Base-by-base conservation (phyloP, 805 yeast genomes). In the Lipomyces japonicus region DNA sequence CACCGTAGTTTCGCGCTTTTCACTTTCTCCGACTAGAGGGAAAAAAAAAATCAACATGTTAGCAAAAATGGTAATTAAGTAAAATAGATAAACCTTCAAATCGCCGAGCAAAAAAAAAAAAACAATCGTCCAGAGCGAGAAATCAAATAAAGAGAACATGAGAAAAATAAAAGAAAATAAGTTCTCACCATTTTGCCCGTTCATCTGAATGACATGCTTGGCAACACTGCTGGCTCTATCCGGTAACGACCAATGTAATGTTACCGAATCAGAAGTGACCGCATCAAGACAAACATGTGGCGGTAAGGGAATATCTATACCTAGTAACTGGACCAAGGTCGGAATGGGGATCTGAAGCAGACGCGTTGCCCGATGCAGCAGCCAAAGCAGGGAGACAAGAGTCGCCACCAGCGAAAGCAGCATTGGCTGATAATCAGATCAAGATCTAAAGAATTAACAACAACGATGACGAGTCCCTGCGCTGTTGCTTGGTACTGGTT, bases 241-340 rank as follows among this genome's bases (percentile, higher is more conserved):
- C 5, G 71, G 66, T 16, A 60, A 58, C 34, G 64, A 47, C 71
- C 71, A 68, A 47, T 68, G 70, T 35, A 67, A 50, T 4, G 64
- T 48, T 4, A 67, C 61, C 4, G 65, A 55, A 26, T 60, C 58
- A 34, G 63, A 51, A 1, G 67, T 52, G 31, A 67, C 57, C 12
- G 59, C 49, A 42, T 65, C 71, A 21, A 67, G 55, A 22, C 65
- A 60, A 16, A 66, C 65, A 14, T 53, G 52, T 2, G 71, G 70
- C 14, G 68, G 47, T 3, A 65, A 63, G 1, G 71, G 71, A 5
- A 68, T 55, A 39, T 67, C 70, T 30, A 67, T 65, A 14, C 71
- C 71, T 30, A 67, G 56, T 19, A 64, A 55, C 44, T 64, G 63
- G 22, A 67, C 61, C 19, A 67, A 63, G 10, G 61, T 53, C 14